phyloP scores from a whole-genome alignment of 345 rosid genomes.

The Ricinus communis region DNA sequence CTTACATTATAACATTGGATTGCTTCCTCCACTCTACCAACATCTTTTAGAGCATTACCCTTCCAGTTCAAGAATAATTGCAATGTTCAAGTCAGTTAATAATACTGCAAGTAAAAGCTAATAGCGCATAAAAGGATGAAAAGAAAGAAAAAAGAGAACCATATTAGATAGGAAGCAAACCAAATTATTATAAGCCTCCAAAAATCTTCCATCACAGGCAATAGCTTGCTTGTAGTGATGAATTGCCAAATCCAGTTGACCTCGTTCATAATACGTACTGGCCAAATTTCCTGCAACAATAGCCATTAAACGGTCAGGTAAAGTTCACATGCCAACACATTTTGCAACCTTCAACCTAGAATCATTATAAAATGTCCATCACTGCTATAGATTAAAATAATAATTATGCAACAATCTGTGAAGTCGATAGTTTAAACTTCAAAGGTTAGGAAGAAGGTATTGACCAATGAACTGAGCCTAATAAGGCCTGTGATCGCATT shows the following conservation, averaged over 20 bases:
- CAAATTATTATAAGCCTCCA: conserved; percentile 98
- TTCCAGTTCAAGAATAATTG: conserved; percentile 24
- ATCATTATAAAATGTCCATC: neutral
- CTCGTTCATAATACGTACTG: conserved; percentile 80
- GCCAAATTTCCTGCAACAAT: conserved; percentile 77
- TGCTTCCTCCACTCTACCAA: conserved; percentile 91
- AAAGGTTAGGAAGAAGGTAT: neutral
- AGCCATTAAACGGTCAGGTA: neutral
- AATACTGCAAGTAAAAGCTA: neutral
- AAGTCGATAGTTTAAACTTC: neutral
- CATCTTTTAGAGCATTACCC: conserved; percentile 98
- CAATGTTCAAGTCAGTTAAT: neutral
- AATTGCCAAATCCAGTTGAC: conserved; percentile 85
- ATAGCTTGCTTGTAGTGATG: conserved; percentile 86
- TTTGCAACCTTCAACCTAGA: neutral
- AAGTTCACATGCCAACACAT: neutral
- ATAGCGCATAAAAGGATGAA: neutral
- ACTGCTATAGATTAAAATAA: neutral
- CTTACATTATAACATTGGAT: conserved; percentile 89
- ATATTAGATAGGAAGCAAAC: conserved; percentile 43
- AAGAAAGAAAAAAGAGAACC: neutral
- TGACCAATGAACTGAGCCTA: neutral
- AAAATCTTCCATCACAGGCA: conserved; percentile 70
- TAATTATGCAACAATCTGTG: neutral
- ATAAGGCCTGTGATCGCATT: neutral